Base-by-base conservation (phyloP, 768 basidiomycete species). In the Boletales sp. region DNA sequence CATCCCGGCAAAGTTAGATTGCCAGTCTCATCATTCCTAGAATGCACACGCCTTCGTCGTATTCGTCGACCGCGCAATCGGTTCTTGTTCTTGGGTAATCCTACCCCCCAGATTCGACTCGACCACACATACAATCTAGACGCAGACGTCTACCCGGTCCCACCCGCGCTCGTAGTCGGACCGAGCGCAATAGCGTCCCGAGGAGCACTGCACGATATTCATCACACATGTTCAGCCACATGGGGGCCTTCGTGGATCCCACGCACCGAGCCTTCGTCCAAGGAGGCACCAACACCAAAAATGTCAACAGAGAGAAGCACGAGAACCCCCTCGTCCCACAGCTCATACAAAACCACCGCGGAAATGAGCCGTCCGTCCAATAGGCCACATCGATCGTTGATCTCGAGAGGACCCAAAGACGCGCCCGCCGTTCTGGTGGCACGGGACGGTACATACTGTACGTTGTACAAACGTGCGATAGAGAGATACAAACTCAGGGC, bases 401-500 rank as follows among this genome's bases (percentile, higher is more conserved):
- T 66, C 59, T 48, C 44, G 41, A 44, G 19, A 51, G 34, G 31
- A 30, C 34, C 44, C 18, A 33, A 46, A 49, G 28, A 28, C 25
- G 35, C 30, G 33, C 49, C 49, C 34, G 41, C 54, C 64, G 55
- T 49, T 49, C 30, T 57, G 42, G 43, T 50, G 46, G 45, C n/a
- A 53, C 48, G 39, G 36, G 34, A 37, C 35, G 47, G 25, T 43
- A 45, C 47, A 46, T 39, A 44, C 49, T 33, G 50, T 60, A 51
- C 53, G 54, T 51, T 50, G 56, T 21, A 32, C 56, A 54, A 64
- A 66, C 61, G 58, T 60, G 64, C 54, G 61, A 66, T 58, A 46
- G 38, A 50, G 35, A 55, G 51, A 50, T 54, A 44, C 52, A 57
- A 52, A 49, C 46, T 51, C 18, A 25, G 53, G 48, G 15, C 42